Evolutionary conservation across 1,284 basidiomycete genomes (phyloP).

Genomic region (Athelia sp.): DNA sequence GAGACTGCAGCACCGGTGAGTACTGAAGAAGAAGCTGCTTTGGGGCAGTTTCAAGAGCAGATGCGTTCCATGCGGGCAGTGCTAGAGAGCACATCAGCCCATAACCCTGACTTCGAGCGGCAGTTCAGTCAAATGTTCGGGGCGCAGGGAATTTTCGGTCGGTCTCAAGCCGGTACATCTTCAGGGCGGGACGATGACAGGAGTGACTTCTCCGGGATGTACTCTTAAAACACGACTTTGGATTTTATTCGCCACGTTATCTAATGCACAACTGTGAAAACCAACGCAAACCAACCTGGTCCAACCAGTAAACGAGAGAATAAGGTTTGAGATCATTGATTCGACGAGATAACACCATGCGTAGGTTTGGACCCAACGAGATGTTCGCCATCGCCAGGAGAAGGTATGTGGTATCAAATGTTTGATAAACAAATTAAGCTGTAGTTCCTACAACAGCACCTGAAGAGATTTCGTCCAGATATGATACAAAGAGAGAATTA

Average conservation of each 20-base stretch:
- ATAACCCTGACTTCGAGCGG: background rate
- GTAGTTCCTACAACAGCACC: conserved; percentile 73
- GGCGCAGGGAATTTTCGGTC: background rate
- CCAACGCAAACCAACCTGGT: no score
- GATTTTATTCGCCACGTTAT: background rate
- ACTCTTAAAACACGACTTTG: conserved; percentile 33
- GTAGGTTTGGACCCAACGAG: background rate
- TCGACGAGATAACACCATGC: no score
- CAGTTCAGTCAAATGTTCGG: no score
- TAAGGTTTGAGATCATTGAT: no score
- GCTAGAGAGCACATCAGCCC: background rate
- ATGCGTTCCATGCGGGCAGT: background rate
- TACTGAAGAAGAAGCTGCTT: background rate
- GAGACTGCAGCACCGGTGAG: background rate
- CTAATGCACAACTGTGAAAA: no score
- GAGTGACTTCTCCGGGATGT: conserved; percentile 43
- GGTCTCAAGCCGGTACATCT: background rate
- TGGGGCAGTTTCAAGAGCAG: background rate
- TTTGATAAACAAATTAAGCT: background rate
- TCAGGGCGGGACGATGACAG: conserved; percentile 14
- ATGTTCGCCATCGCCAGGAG: background rate
- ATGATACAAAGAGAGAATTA: conserved; percentile 55
- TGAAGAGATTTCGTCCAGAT: conserved; percentile 80
- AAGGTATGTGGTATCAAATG: background rate
- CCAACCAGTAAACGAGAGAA: no score